phyloP scores from a whole-genome alignment of 106 monocot species.

The Phalaenopsis equestris region DNA sequence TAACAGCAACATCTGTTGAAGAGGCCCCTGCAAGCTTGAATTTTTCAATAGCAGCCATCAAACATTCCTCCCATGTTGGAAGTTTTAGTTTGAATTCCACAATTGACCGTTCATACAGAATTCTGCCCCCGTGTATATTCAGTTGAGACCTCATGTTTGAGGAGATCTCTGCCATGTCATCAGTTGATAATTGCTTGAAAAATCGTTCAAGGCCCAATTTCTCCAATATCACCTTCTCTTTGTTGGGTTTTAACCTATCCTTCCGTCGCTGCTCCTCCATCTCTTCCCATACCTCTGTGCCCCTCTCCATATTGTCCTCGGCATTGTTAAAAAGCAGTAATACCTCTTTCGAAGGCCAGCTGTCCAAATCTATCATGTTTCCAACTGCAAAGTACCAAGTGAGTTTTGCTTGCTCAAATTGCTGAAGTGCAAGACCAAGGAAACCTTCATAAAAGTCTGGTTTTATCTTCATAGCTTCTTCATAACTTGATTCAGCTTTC shows the following conservation, averaged over 20 bases:
- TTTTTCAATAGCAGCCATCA: conserved; percentile 73
- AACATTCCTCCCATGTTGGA: conserved; percentile 66
- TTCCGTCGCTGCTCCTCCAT: conserved; percentile 53
- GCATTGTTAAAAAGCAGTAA: conserved; percentile 64
- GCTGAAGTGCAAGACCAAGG: conserved; percentile 68
- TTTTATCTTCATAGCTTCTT: conserved; percentile 69
- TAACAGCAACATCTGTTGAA: conserved; percentile 67
- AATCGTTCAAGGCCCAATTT: conserved; percentile 43
- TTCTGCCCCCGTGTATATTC: conserved; percentile 73
- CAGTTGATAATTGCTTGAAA: conserved; percentile 46
- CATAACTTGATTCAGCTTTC: conserved; percentile 67
- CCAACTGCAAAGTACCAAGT: conserved; percentile 67
- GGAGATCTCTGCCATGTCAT: conserved; percentile 69
- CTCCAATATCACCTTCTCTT: conserved; percentile 52
- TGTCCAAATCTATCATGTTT: conserved; percentile 45
- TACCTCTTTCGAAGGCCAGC: conserved; percentile 41
- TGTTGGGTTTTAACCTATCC: conserved; percentile 36
- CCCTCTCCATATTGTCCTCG: conserved; percentile 84
- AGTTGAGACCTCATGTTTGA: conserved; percentile 69
- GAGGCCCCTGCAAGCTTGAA: conserved; percentile 75
- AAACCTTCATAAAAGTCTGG: conserved; percentile 79
- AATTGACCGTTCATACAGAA: conserved; percentile 85
- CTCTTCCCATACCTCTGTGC: conserved; percentile 77
- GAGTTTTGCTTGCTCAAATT: conserved; percentile 87
- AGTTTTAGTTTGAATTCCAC: conserved; percentile 74